A percentile compares a stretch with the other conserved stretches of the same genome.
These are phyloP conservation scores for Inga laurina DNA, from an alignment of 306 rosid genomes.

Conservation along the genomic window DNA sequence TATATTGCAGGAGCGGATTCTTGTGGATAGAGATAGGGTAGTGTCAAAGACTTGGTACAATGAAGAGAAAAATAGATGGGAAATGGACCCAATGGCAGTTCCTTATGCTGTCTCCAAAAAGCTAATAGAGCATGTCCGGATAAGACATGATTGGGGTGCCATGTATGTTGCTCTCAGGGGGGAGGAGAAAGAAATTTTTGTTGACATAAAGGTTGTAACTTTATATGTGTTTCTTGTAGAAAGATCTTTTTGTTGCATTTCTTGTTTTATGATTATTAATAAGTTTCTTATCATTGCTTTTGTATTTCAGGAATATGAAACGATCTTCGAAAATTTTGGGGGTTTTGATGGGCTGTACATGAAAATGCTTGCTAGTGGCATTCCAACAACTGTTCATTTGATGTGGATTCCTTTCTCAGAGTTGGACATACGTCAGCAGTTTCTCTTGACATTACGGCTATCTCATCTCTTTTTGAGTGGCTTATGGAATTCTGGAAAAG, in stretches of 20 bases:
- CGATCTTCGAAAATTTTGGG: constrained; percentile 79
- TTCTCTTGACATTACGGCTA: constrained; percentile 57
- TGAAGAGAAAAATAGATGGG: constrained; percentile 87
- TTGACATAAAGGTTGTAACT: constrained; percentile 72
- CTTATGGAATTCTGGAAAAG: constrained; percentile 57
- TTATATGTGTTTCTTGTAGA: constrained; percentile 28
- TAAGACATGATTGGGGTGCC: constrained; percentile 89
- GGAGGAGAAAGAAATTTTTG: constrained; percentile 74
- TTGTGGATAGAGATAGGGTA: constrained; percentile 83
- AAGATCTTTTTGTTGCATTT: constrained; percentile 26
- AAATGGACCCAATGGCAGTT: constrained; percentile 88
- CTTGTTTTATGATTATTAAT: constrained; percentile 29
- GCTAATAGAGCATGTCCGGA: constrained; percentile 71
- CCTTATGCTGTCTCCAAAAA: constrained; percentile 76
- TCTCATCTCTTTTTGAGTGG: constrained; percentile 55
- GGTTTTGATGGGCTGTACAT: constrained; percentile 93
- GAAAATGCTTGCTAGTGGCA: constrained; percentile 85
- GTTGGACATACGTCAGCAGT: constrained; percentile 63
- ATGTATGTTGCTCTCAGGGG: constrained; percentile 87
- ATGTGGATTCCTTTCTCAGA: constrained; percentile 94
- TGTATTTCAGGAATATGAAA: constrained; percentile 67
- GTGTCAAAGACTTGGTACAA: constrained; percentile 88
- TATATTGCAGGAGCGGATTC: constrained; percentile 74
- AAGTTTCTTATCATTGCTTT: constrained; percentile 28
- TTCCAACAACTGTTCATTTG: constrained; percentile 83